Evolutionary conservation across 192 early-diverging fungal species (phyloP).

Genomic region (Coemansia sp.): DNA sequence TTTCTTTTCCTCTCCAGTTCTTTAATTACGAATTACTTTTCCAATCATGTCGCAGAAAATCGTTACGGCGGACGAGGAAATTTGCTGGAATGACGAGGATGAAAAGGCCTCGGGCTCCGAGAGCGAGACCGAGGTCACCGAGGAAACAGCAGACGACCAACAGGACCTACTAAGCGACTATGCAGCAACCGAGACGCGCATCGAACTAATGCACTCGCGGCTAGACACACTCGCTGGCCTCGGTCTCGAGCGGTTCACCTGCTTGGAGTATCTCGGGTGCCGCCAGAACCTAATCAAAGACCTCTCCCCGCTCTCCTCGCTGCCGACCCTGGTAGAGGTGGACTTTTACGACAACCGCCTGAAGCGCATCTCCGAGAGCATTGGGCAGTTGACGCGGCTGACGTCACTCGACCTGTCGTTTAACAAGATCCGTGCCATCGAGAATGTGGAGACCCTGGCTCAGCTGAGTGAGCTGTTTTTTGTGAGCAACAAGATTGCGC

Average conservation of each 20-base stretch:
- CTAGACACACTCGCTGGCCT: constrained; percentile 21
- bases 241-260: constrained; percentile 22
- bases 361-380: constrained; percentile 60
- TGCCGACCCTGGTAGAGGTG: constrained; percentile 69
- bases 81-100: background rate
- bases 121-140: background rate
- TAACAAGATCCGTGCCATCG: constrained; percentile 88
- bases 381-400: constrained; percentile 61
- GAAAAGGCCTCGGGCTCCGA: background rate
- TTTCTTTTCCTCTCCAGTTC: background rate
- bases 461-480: constrained; percentile 80
- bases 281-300: constrained; percentile 82
- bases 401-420: constrained; percentile 87
- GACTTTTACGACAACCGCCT: constrained; percentile 98
- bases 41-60: background rate
- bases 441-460: constrained; percentile 59
- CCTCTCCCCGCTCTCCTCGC: constrained; percentile 59
- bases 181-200: constrained; percentile 15
- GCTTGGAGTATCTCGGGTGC: constrained; percentile 65
- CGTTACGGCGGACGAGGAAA: background rate
- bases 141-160: background rate
- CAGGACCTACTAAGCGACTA: constrained; percentile 18
- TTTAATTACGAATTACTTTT: background rate
- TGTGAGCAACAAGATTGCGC: constrained; percentile 89
- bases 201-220: constrained; percentile 49